phyloP scores from a whole-genome alignment of 257 asterid genomes.

The Ocimum tenuiflorum region DNA sequence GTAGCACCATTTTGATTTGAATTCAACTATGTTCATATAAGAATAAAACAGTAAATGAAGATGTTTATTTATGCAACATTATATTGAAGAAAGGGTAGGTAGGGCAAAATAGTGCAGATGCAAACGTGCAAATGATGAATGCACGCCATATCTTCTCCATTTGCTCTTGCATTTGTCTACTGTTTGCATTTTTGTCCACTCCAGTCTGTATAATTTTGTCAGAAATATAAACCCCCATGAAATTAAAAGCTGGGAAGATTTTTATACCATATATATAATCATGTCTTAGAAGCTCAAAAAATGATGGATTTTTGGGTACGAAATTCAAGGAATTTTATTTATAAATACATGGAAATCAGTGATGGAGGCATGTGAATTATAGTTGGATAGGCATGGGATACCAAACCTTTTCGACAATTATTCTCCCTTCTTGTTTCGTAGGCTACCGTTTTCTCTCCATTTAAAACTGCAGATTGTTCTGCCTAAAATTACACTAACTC shows the following conservation, averaged over 20 bases:
- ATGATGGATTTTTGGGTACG: too few species aligned
- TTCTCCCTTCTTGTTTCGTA: slow-evolving; percentile 23
- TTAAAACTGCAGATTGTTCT: slow-evolving; percentile 12
- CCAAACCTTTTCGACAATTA: slow-evolving; percentile 44
- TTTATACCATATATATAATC: too few species aligned
- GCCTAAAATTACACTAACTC: neutral
- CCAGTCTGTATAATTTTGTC: slow-evolving; percentile 20
- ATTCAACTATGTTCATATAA: too few species aligned
- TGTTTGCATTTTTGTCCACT: neutral
- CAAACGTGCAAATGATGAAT: slow-evolving; percentile 8
- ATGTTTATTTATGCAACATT: too few species aligned
- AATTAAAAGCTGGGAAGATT: neutral
- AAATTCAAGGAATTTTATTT: too few species aligned
- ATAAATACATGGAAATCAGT: slow-evolving; percentile 22
- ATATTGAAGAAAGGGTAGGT: neutral
- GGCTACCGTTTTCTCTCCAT: slow-evolving; percentile 20
- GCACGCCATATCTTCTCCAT: slow-evolving; percentile 22
- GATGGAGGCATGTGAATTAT: slow-evolving; percentile 49
- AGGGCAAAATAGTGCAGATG: neutral
- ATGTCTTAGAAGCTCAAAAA: too few species aligned
- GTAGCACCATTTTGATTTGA: too few species aligned
- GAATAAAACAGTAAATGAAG: too few species aligned
- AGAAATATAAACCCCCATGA: neutral
- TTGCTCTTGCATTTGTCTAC: too few species aligned
- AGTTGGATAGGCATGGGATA: slow-evolving; percentile 66